phyloP scores from a whole-genome alignment of 345 rosid species.

The Arabidopsis arenosa region DNA sequence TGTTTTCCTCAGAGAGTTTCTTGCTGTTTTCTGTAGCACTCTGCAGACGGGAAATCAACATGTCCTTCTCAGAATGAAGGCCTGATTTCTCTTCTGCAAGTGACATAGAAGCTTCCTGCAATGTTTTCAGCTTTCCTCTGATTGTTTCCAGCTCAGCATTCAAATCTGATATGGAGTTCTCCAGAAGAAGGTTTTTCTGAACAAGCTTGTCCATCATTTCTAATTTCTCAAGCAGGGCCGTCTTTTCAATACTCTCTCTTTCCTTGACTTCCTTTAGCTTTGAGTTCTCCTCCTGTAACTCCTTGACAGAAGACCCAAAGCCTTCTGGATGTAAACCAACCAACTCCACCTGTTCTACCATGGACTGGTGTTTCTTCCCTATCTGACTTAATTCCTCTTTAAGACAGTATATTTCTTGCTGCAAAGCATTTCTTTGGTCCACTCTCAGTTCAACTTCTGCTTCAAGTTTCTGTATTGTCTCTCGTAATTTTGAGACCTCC shows the following conservation, averaged over 20 bases:
- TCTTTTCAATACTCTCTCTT: slow-evolving; percentile 61
- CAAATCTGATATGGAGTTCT: slow-evolving; percentile 89
- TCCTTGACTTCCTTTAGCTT: slow-evolving; percentile 61
- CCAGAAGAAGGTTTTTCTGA: slow-evolving; percentile 77
- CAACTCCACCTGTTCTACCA: slow-evolving; percentile 74
- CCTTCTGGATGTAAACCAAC: slow-evolving; percentile 65
- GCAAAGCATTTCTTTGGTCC: slow-evolving; percentile 93
- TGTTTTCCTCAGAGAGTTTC: slow-evolving; percentile 69
- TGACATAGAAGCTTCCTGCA: slow-evolving; percentile 70
- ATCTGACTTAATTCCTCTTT: slow-evolving; percentile 87
- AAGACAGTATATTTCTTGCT: slow-evolving; percentile 96
- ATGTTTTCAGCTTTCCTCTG: slow-evolving; percentile 62
- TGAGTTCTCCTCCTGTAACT: slow-evolving; percentile 65
- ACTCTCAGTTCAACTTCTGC: slow-evolving; percentile 88
- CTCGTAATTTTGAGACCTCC: slow-evolving; percentile 69
- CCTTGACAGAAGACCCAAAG: slow-evolving; percentile 70
- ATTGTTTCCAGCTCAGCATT: slow-evolving; percentile 80
- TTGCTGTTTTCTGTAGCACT: slow-evolving; percentile 55
- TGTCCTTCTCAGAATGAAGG: slow-evolving; percentile 68
- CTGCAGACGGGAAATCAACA: slow-evolving; percentile 63
- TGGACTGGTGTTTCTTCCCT: slow-evolving; percentile 64
- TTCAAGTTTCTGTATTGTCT: slow-evolving; percentile 82
- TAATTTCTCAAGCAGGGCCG: slow-evolving; percentile 67
- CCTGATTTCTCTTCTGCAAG: slow-evolving; percentile 68
- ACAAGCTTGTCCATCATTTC: slow-evolving; percentile 76